Evolutionary conservation across 2,329 filamentous ascomycete species (phyloP).

Genomic region (Talaromyces sp.): DNA sequence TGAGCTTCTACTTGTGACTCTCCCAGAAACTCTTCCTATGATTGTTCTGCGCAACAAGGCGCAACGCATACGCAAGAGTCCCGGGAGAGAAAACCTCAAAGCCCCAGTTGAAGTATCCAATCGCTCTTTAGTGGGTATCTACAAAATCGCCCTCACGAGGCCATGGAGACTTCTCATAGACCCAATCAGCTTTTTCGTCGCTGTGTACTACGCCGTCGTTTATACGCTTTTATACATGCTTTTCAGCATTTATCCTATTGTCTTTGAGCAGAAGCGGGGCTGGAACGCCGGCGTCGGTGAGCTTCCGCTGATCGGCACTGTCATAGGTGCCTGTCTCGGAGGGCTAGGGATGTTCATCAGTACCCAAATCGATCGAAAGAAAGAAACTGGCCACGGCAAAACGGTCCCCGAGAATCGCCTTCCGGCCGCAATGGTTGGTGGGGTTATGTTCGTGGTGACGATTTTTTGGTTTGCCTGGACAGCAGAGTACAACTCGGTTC

Average conservation of each 20-base stretch:
- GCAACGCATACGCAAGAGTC: background rate
- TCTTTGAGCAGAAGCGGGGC: conserved; percentile 52
- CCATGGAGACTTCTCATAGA: background rate
- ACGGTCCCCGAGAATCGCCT: background rate
- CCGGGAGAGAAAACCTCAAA: background rate
- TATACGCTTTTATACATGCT: conserved; percentile 55
- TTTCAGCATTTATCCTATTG: conserved; percentile 60
- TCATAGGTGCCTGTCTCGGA: background rate
- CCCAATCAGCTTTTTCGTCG: background rate
- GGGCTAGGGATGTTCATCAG: background rate
- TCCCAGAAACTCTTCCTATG: background rate
- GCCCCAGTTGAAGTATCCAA: background rate
- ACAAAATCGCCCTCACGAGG: background rate
- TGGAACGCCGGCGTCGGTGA: conserved; percentile 59
- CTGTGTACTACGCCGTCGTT: background rate
- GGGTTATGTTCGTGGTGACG: background rate
- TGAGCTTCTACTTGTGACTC: background rate
- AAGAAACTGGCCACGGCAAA: background rate
- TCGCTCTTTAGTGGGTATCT: background rate
- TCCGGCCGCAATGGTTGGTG: background rate
- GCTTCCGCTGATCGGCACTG: conserved; percentile 43
- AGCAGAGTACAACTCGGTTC: background rate
- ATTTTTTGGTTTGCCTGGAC: background rate
- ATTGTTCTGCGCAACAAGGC: background rate
- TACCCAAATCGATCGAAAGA: background rate